Evolutionary conservation across 306 rosid genomes (phyloP), one percentile per base, ranked within the genome.

Genomic region (Prunus kanzakura): DNA sequence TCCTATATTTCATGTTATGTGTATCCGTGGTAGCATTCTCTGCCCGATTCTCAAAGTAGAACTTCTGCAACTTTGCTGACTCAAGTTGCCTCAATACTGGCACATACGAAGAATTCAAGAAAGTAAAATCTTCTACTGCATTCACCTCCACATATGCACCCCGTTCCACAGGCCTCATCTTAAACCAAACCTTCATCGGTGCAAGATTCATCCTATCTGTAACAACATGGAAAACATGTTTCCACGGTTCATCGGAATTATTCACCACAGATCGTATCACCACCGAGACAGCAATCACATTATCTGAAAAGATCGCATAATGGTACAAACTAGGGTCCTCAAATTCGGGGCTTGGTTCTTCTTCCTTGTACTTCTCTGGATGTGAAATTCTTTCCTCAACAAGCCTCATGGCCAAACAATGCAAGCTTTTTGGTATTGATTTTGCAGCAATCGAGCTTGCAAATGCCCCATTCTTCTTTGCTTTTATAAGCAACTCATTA

Each of bases 181-280:
- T 92, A 79, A 96, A 96, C 99, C 99, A 96, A 63, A 96, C 98
- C 85, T 92, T 96, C 97, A 91, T 96, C 25, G 99, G 98, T 18
- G 92, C 99, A 83, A 96, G 89, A 85, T 92, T 90, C 99, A 96
- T 96, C 89, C 91, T 88, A 76, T 92, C 96, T 0, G 99, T 88
- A 76, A 96, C 98, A 13, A 96, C 80, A 69, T 96, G 99, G 79
- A 96, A 86, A 77, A 92, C 98, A 87, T 96, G 99, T 83, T 87
- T 92, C 97, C 93, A 92, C 49, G 99, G 99, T 81, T 96, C 99
- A 16, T 2, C 43, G 27, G 99, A 96, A 79, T 92, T 96, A 83
- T 87, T 91, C 72, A 96, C 97, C 80, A 87, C 92, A 55, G 99
- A 96, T 81, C 96, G 86, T 80, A 96, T 91, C 76, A 91, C 98